Base-by-base conservation (phyloP, 2,329 filamentous ascomycete species). In the Rutstroemia sydowiana region DNA sequence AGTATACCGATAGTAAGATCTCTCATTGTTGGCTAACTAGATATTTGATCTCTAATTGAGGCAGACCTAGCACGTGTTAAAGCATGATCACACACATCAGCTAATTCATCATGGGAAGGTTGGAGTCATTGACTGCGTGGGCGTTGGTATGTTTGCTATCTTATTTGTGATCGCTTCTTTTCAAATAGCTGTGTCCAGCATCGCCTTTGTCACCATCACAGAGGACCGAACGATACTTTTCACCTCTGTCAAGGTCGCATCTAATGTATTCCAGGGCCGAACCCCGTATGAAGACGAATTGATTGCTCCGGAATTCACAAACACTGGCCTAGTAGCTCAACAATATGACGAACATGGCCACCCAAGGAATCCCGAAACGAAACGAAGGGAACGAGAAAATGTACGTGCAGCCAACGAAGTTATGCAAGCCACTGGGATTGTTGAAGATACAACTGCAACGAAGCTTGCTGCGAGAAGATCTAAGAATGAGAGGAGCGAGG, bases 331-430 rank as follows among this genome's bases (percentile, higher is more conserved):
- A 16, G 23, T 37, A 20, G 32, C 16, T 8, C 66, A 68, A 45
- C 55, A 58, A 51, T 68, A 66, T 44, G 63, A 66, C 41, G 58
- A 61, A 13, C 60, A 62, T 48, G 66, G 66, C 4, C 62, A 61
- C 43, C 65, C 66, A 5, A 57, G 59, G 39, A 66, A 67, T 44
- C 61, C 61, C 3, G 63, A 66, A 40, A 67, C 63, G 9, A 65
- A 58, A 48, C 56, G 62, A 16, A 55, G 62, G 40, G 62, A 65
- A 37, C 58, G 61, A 44, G 64, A 67, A 14, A 60, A 65, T 23
- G 61, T 67, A 21, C 59, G 65, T 28, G 65, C 66, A 18, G 63
- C 65, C 31, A 68, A 68, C 49, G 66, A 68, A 56, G 66, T 68
- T 26, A 65, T 68, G 63, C 61, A 64, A 46, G 64, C 63, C 26